Conservation (phyloP, 306 rosid species). For the Senna siamea region DNA sequence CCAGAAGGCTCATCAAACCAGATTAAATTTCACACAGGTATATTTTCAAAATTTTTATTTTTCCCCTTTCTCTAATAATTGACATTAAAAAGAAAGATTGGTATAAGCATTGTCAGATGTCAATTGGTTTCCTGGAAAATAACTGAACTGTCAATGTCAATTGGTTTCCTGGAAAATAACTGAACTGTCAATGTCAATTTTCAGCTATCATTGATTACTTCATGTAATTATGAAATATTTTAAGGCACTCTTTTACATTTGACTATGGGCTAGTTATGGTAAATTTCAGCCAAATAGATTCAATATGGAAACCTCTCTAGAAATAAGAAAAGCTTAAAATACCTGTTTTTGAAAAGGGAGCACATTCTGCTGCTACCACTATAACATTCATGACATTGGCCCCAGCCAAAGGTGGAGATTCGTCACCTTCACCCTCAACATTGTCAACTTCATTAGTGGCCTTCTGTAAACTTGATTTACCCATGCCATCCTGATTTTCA, state of each 20-base stretch:
- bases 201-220: not conserved
- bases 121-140: not conserved
- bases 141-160: not conserved
- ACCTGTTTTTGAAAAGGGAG: conserved; percentile 97
- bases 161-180: not conserved
- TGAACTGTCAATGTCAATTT: not conserved
- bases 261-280: conserved; percentile 8
- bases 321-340: conserved; percentile 30
- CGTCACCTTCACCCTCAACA: conserved; percentile 42
- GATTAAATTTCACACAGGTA: not conserved
- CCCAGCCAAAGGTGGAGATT: conserved; percentile 86
- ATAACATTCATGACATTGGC: conserved; percentile 84
- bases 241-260: not conserved
- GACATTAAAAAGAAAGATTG: not conserved
- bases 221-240: not conserved
- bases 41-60: not conserved
- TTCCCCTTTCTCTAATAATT: not conserved
- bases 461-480: conserved; percentile 40
- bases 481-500: conserved; percentile 35
- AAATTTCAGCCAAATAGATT: conserved; percentile 12
- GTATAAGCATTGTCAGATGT: not conserved
- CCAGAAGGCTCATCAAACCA: not conserved
- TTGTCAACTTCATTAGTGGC: conserved; percentile 35
- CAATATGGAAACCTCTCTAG: conserved; percentile 18
- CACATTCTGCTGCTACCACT: conserved; percentile 87